Base-by-base conservation (phyloP, 2,329 filamentous ascomycete species). In the Pseudogymnoascus sp. region DNA sequence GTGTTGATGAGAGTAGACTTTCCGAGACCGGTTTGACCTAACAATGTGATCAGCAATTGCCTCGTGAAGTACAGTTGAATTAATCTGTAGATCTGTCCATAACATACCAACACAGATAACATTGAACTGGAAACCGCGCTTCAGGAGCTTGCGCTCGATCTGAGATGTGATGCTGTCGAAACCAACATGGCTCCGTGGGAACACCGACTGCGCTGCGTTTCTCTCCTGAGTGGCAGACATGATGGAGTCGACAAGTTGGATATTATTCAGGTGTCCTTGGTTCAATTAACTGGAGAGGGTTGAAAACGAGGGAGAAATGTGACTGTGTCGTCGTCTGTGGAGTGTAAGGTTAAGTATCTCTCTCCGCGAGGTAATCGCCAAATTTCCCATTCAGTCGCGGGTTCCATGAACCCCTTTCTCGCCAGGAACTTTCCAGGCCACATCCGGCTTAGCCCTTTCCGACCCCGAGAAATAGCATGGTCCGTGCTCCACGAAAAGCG, bases 1-100 rank as follows among this genome's bases (percentile, higher is more conserved):
- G 95, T 99, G 86, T 99, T 99, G 85, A 99, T 96, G 76, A 99
- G 82, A 67, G 95, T 99, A 64, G 93, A 98, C 83, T 99, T 99
- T 80, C 95, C 95, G 72, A 99, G 87, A 78, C 95, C 95, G 67
- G 95, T 99, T 82, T 99, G 95, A 75, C 95, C 95, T 98, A 75
- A 33, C 67, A 69, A 64, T 62, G 64, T 66, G 66, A 46, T 71
- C 41, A 71, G 70, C 16, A 65, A 59, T 56, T 65, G 61, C 61
- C 61, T 62, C 19, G 46, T 37, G 19, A 22, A 65, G 24, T 12
- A 38, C 24, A 61, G 22, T 10, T 41, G 12, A 37, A 43, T 22
- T n/a, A 4, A 60, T 19, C 11, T 56, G 62, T 6, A 33, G 35
- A 10, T 59, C 14, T 12, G 40, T 61, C 16, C n/a, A 33, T 14